Evolutionary conservation across 2,329 filamentous ascomycete species (phyloP), one percentile per base, ranked within the genome.

Genomic region (Stromatinia cepivora): DNA sequence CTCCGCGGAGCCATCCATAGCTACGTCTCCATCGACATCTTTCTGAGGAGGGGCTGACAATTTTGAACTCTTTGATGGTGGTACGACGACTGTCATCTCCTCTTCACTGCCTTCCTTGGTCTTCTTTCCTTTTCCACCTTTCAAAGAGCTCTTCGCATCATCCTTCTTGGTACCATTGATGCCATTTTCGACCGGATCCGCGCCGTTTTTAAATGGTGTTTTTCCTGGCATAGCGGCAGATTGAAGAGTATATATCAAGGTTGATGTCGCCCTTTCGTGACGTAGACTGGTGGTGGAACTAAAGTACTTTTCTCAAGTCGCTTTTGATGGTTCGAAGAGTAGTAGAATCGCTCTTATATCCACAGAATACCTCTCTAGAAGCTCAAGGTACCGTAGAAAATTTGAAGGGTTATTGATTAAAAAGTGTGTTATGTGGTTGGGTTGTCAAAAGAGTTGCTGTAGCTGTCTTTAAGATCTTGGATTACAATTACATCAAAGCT

Each of bases 71-170:
- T 92, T 92, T 73, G 89, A 87, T 70, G 89, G 90, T 67, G 91
- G 90, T 57, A 93, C 90, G 76, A 93, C 90, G 73, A 93, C 90
- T 64, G 90, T 93, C 90, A 93, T 93, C 83, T 92, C 90, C 70
- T 89, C 89, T 25, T 68, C 66, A 75, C 92, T 90, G 77, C 86
- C 89, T 77, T 93, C 88, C 80, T 88, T 89, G 28, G 79, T 77
- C 81, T 88, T 88, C 82, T 90, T 90, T 76, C 85, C 86, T 81
- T 89, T 90, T 77, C 83, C 81, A 75, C 79, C 81, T 82, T 91
- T 91, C 76, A 85, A 81, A 77, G 82, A 81, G 79, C 85, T 84
- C 76, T 82, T 79, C 77, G 81, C 81, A 80, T 87, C 85, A 78
- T 90, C 88, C 79, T 87, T 89, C 87, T 90, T 86, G 72, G 86